phyloP scores from a whole-genome alignment of 2,329 filamentous ascomycete genomes.

The Acrocalymma vagum region DNA sequence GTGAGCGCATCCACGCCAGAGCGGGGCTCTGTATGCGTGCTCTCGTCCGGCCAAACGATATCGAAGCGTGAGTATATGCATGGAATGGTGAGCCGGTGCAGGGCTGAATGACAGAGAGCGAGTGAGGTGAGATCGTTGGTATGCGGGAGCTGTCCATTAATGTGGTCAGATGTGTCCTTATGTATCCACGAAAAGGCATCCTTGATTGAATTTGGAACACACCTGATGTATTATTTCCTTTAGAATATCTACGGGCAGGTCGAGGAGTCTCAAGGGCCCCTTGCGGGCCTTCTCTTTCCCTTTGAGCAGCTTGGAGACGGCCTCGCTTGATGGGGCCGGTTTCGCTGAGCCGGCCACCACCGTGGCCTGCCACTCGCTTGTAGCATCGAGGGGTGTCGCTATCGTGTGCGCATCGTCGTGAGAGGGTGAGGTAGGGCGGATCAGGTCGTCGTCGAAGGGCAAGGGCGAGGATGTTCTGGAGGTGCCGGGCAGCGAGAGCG shows the following conservation, averaged over 20 bases:
- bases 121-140: conserved; percentile 84
- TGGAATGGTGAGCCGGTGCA: conserved; percentile 78
- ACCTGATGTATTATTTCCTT: conserved; percentile 83
- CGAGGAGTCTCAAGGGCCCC: conserved; percentile 71
- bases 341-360: conserved; percentile 11
- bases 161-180: conserved; percentile 18
- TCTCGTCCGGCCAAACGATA: conserved; percentile 84
- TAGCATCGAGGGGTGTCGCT: conserved; percentile 18
- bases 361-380: conserved; percentile 19
- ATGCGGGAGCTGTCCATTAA: conserved; percentile 69
- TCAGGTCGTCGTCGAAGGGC: conserved; percentile 32
- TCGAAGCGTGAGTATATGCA: conserved; percentile 87
- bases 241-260: conserved; percentile 80
- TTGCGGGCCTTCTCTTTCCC: conserved; percentile 56
- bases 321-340: conserved; percentile 27
- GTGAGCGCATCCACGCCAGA: conserved; percentile 83
- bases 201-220: conserved; percentile 31
- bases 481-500: conserved; percentile 35
- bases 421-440: conserved; percentile 25
- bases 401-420: conserved; percentile 29
- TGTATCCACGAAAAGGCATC: background rate
- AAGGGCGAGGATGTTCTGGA: conserved; percentile 38
- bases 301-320: conserved; percentile 57
- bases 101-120: conserved; percentile 78
- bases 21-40: conserved; percentile 69